Conservation (phyloP, 2,329 filamentous ascomycete species). For the Fragosphaeria purpurea region DNA sequence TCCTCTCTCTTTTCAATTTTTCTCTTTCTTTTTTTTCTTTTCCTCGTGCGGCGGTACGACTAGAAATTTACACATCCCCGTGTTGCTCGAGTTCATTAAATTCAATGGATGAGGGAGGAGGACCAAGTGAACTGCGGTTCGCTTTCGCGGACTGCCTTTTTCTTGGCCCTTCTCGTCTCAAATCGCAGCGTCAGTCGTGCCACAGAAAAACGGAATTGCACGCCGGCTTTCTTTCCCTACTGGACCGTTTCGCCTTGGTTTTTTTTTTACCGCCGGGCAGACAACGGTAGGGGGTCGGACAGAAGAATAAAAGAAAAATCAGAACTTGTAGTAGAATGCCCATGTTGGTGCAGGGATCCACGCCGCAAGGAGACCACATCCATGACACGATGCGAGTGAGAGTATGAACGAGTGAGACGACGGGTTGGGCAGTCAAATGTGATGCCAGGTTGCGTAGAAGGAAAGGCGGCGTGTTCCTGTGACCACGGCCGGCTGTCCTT, state of each 20-base stretch:
- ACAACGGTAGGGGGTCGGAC: constrained; percentile 33
- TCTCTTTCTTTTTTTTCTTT: constrained; percentile 45
- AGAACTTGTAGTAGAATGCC: not conserved
- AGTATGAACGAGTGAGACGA: too few species aligned
- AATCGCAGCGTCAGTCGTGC: constrained; percentile 64
- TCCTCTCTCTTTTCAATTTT: constrained; percentile 19
- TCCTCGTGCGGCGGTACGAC: constrained; percentile 75
- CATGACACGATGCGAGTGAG: not conserved
- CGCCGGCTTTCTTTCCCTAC: constrained; percentile 38
- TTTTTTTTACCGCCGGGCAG: constrained; percentile 9
- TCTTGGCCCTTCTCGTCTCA: constrained; percentile 38
- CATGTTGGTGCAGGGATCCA: constrained; percentile 2
- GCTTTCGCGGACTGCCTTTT: constrained; percentile 21
- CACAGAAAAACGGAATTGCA: constrained; percentile 78
- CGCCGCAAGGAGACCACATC: constrained; percentile 11
- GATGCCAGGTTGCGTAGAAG: too few species aligned
- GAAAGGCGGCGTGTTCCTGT: too few species aligned
- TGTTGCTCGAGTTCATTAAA: constrained; percentile 60
- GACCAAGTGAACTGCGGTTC: not conserved
- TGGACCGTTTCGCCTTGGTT: constrained; percentile 24
- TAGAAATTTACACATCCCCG: constrained; percentile 46
- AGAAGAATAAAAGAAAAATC: not conserved
- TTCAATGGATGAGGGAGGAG: constrained; percentile 10
- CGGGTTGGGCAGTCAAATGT: too few species aligned
- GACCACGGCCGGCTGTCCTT: too few species aligned